Base-by-base conservation (phyloP, 441 rosid genomes). In the Pelargonium cotyledonis region DNA sequence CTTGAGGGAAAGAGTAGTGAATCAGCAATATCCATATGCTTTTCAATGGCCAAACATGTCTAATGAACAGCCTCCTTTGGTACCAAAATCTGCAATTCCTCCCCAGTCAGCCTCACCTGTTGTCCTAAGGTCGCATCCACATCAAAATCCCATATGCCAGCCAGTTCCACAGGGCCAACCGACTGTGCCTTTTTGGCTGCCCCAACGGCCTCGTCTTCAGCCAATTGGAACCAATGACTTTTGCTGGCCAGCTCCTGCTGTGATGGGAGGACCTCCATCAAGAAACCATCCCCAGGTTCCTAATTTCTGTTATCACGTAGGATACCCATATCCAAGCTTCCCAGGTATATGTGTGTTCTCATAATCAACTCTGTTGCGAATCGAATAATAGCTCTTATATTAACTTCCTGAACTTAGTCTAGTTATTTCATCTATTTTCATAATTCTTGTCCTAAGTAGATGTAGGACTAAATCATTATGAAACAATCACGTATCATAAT, bases 211-310 rank as follows among this genome's bases (percentile, higher is more conserved):
- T 23, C 70, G 74, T 78, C 55, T 72, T 65, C 86, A 72, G 19
- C 72, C 81, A 8, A 76, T 68, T 8, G 58, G 70, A 43, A 68
- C 81, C 64, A 23, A 41, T 46, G 66, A 75, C 75, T 66, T 66
- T 69, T 47, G 68, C 65, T 78, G 79, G 74, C 80, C 66, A 63
- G 70, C 75, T 49, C 53, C 80, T 58, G 53, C 68, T 62, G 16
- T 69, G 10, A 9, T 57, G 26, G 83, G 80, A 67, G 73, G 73
- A 63, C 71, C 70, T 38, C 61, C 76, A 64, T 67, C 70, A 8
- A 70, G 65, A 53, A 72, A 58, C 74, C 81, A 78, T 43, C 61
- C 69, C 61, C 79, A 72, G 65, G 67, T 68, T 68, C 82, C 80
- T 15, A 78, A 65, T 74, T 16, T 57, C 14, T 68, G 78, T 68